Base-by-base conservation (phyloP, 2,329 filamentous ascomycete species). In the Eutypa lata region DNA sequence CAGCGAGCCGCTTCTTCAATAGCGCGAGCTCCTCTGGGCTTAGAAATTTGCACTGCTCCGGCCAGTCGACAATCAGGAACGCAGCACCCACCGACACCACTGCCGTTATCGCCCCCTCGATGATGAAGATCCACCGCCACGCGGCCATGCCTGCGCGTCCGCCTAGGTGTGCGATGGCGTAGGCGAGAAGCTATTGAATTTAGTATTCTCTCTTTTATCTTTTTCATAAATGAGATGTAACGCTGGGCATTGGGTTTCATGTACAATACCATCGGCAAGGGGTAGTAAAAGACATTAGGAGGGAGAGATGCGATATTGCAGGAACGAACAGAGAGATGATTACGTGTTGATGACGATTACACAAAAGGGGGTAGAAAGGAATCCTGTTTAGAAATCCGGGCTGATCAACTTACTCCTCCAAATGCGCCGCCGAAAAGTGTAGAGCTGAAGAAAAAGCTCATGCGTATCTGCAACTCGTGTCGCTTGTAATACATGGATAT, bases 61-160 rank as follows among this genome's bases (percentile, higher is more conserved):
- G 78, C 58, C 75, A 79, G 63, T 82, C 80, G 31, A 73, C 73
- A 16, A 81, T 76, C 53, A 79, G 66, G 62, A 73, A 75, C 51
- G 70, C 68, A 3, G 67, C 61, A 19, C 62, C 52, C 50, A 71
- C 48, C 1, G 68, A 64, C 2, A 72, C 47, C 18, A 61, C 54
- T 0, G 69, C 63, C n/a, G 73, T 74, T 7, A 63, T 60, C 1
- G 71, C 60, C 0, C 77, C 77, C 56, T 79, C 76, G 31, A 68
- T 61, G 47, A 69, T 68, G 56, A 68, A 69, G 28, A 69, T 74
- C 73, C 80, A 83, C 46, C 77, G 71, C 76, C 76, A 82, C 1
- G 75, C 75, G 1, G 64, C 61, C 18, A 77, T 58, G 14, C 73
- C 73, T 3, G 69, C 61, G 1, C 67, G 63, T 2, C 77, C 76